Evolutionary conservation across 2,329 filamentous ascomycete species (phyloP).

Genomic region (Aschersonia sp.): DNA sequence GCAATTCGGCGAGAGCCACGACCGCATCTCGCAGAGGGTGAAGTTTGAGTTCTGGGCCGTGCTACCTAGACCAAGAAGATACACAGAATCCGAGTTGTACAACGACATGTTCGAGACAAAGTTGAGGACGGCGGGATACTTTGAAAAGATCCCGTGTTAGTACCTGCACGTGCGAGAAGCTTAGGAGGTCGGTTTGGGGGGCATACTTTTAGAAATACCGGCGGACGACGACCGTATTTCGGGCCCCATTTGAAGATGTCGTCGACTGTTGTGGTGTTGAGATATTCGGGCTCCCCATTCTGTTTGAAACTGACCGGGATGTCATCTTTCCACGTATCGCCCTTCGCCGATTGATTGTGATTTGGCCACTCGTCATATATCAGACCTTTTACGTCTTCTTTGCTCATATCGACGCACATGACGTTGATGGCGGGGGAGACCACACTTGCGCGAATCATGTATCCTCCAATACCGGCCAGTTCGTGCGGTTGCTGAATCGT

Average conservation of each 20-base stretch:
- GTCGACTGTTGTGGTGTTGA: slow-evolving; percentile 48
- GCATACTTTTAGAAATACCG: slow-evolving; percentile 33
- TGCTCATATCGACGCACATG: slow-evolving; percentile 52
- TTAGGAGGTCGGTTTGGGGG: slow-evolving; percentile 6
- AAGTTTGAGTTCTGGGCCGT: slow-evolving; percentile 32
- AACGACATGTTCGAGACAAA: slow-evolving; percentile 43
- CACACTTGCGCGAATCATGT: slow-evolving; percentile 52
- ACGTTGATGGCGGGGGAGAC: slow-evolving; percentile 59
- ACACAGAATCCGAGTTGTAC: slow-evolving; percentile 36
- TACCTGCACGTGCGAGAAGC: background rate
- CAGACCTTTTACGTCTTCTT: slow-evolving; percentile 44
- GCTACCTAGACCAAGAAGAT: slow-evolving; percentile 43
- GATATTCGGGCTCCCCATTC: slow-evolving; percentile 17
- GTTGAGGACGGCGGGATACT: slow-evolving; percentile 49
- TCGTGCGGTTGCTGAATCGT: slow-evolving; percentile 55
- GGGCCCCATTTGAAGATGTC: slow-evolving; percentile 55
- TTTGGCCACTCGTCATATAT: slow-evolving; percentile 48
- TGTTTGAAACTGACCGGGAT: slow-evolving; percentile 17
- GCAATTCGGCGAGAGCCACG: slow-evolving; percentile 49
- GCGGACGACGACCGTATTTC: slow-evolving; percentile 33
- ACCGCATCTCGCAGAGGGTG: slow-evolving; percentile 53
- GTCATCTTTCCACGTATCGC: slow-evolving; percentile 20
- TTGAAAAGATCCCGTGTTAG: background rate
- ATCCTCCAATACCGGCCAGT: slow-evolving; percentile 51
- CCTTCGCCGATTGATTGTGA: slow-evolving; percentile 16